Percentiles rank a stretch among this genome's conserved stretches.
Evolutionary conservation across 1,139 yeast species (phyloP).

Genomic region (Keqinozyma sinolaborantium): DNA sequence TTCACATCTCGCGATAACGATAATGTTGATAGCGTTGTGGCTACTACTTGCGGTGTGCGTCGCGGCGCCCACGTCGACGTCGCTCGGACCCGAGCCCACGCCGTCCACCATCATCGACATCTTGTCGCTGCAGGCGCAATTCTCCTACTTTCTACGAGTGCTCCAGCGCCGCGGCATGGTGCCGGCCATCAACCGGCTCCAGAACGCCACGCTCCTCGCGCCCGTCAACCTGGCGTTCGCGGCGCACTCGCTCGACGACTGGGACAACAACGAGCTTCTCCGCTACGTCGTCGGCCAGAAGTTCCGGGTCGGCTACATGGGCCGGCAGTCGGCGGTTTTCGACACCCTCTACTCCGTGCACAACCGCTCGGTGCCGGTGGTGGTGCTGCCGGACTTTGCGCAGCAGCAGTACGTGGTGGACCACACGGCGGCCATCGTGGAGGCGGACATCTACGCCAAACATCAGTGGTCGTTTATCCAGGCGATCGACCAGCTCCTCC

Average conservation of each 20-base stretch:
- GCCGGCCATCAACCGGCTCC: slow-evolving; percentile 60
- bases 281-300: slow-evolving; percentile 35
- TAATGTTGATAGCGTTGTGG: background rate
- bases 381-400: slow-evolving; percentile 26
- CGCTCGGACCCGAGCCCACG: slow-evolving; percentile 14
- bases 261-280: slow-evolving; percentile 19
- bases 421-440: slow-evolving; percentile 50
- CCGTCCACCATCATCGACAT: slow-evolving; percentile 70
- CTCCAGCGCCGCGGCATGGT: slow-evolving; percentile 68
- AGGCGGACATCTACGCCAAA: slow-evolving; percentile 61
- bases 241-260: slow-evolving; percentile 5
- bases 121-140: slow-evolving; percentile 69
- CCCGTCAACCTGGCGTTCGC: slow-evolving; percentile 83
- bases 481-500: slow-evolving; percentile 56
- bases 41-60: background rate
- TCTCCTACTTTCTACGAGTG: slow-evolving; percentile 62
- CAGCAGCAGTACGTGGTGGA: slow-evolving; percentile 42
- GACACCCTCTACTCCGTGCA: slow-evolving; percentile 24
- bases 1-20: background rate
- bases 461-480: slow-evolving; percentile 73
- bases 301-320: slow-evolving; percentile 33
- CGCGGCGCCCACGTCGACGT: slow-evolving; percentile 1
- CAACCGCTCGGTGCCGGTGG: slow-evolving; percentile 21
- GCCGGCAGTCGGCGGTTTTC: slow-evolving; percentile 22
- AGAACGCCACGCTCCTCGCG: slow-evolving; percentile 75